Evolutionary conservation across 441 rosid species (phyloP), one percentile per base, ranked within the genome.

Genomic region (Sinapis alba): DNA sequence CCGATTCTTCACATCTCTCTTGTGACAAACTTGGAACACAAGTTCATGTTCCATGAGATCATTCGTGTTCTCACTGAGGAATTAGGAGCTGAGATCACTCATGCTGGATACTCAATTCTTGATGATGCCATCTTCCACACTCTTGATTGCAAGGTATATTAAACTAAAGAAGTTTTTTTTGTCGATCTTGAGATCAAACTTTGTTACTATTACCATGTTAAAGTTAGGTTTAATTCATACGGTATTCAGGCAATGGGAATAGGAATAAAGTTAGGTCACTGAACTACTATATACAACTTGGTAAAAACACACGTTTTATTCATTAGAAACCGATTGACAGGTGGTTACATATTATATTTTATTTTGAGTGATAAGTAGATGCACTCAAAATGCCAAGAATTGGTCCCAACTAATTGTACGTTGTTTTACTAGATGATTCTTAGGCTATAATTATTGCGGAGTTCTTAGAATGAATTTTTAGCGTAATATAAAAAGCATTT

Each of bases 61-160:
- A 70, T 88, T 78, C 86, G 89, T 38, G 58, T 85, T 74, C 84
- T 90, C 19, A 87, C 78, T 23, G 90, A 90, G 21, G 94, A 88
- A 75, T 1, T 72, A 8, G 91, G 90, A 72, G 82, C 81, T 61
- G 96, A 90, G 51, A 73, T 92, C 62, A 79, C 81, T 30, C 83
- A 79, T 82, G 90, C 98, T 65, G 85, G 79, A 26, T 88, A 83
- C 71, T 85, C 91, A 24, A 73, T 66, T 53, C 77, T 78, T 28
- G 77, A 82, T 20, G 89, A 89, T 72, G 62, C 81, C 7, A 75
- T 86, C 45, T 79, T 86, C 79, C 93, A 92, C 47, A 83, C 87
- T 2, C 81, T 90, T 68, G 89, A 89, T 68, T 82, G 86, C 45
- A 65, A 73, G 91, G 97, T 90, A 81, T 20, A 10, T 5, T 36